A percentile compares a stretch with the other conserved stretches of the same genome.
These are phyloP conservation scores for Pholiota conissans DNA, from an alignment of 768 basidiomycete genomes.

Conservation along the genomic window DNA sequence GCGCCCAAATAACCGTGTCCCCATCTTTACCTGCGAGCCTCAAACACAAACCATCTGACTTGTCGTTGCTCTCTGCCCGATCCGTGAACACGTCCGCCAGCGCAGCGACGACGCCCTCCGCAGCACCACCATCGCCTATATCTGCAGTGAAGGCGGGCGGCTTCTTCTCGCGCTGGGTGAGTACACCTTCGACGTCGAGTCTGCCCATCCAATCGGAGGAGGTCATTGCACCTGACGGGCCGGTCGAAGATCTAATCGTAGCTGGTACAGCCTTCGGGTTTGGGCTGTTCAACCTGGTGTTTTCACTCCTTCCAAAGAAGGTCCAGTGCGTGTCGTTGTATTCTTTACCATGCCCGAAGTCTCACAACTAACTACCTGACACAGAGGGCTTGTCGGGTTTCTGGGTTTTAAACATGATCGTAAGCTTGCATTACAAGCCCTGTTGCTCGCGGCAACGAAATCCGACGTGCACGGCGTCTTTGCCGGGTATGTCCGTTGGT, in stretches of 20 bases:
- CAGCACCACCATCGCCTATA: slow-evolving; percentile 3
- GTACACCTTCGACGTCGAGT: slow-evolving; percentile 21
- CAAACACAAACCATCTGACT: slow-evolving; percentile 19
- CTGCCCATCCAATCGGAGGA: slow-evolving; percentile 17
- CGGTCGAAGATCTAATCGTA: slow-evolving; percentile 70
- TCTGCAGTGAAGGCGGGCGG: slow-evolving; percentile 19
- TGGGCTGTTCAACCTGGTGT: slow-evolving; percentile 79
- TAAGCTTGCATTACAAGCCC: slow-evolving; percentile 63
- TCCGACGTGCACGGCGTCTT: slow-evolving; percentile 76
- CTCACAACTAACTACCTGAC: background rate
- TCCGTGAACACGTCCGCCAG: slow-evolving; percentile 19
- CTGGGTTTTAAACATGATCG: slow-evolving; percentile 77
- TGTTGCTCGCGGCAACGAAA: slow-evolving; percentile 66
- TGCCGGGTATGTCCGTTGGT: slow-evolving; percentile 53
- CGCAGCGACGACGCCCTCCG: slow-evolving; percentile 12
- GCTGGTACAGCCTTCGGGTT: slow-evolving; percentile 78
- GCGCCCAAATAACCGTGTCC: background rate
- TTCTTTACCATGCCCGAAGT: background rate
- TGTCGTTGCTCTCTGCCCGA: slow-evolving; percentile 21
- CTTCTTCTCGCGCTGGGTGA: slow-evolving; percentile 40
- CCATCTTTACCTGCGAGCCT: slow-evolving; percentile 14
- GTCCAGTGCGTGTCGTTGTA: slow-evolving; percentile 48
- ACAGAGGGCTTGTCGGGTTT: slow-evolving; percentile 69
- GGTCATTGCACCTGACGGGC: slow-evolving; percentile 41
- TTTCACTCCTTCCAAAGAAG: slow-evolving; percentile 72